A percentile compares a stretch with the other conserved stretches of the same genome.
Conservation (phyloP, 2,329 filamentous ascomycete species). For the Scedosporium boydii region DNA sequence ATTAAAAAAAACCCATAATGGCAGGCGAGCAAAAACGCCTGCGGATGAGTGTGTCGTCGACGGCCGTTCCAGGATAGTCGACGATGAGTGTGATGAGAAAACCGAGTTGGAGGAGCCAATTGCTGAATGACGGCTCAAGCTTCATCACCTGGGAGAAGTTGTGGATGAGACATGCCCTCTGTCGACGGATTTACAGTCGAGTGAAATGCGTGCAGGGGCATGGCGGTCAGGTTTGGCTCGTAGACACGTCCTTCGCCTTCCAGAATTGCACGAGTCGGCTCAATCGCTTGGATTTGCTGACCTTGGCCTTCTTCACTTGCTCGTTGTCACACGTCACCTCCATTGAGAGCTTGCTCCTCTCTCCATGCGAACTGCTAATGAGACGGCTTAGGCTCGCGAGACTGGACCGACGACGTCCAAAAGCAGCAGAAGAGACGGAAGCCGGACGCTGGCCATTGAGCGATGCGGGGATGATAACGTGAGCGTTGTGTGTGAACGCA, state of each 20-base stretch:
- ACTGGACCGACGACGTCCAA: constrained; percentile 64
- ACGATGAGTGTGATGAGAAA: no score
- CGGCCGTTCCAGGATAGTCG: constrained; percentile 1
- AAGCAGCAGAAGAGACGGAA: constrained; percentile 51
- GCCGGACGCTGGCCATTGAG: constrained; percentile 49
- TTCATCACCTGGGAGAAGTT: no score
- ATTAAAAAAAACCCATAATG: constrained; percentile 2
- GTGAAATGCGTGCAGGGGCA: neutral
- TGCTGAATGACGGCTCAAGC: no score
- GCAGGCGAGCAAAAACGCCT: neutral
- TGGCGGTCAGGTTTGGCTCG: constrained; percentile 13
- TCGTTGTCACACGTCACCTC: constrained; percentile 51
- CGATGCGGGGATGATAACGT: constrained; percentile 34
- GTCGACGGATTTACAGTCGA: no score
- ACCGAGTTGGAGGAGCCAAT: no score
- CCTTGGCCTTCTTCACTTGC: constrained; percentile 45
- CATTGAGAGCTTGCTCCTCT: constrained; percentile 65
- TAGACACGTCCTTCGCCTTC: constrained; percentile 42
- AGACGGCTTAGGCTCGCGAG: constrained; percentile 68
- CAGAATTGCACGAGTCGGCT: constrained; percentile 73
- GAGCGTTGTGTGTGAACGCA: constrained; percentile 32
- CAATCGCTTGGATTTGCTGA: constrained; percentile 58
- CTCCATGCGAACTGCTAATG: constrained; percentile 64
- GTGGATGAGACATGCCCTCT: no score
- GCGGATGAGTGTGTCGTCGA: neutral